These are phyloP conservation scores for Monosporascus sp. DNA, from an alignment of 2,329 filamentous ascomycete species.

Conservation along the genomic window DNA sequence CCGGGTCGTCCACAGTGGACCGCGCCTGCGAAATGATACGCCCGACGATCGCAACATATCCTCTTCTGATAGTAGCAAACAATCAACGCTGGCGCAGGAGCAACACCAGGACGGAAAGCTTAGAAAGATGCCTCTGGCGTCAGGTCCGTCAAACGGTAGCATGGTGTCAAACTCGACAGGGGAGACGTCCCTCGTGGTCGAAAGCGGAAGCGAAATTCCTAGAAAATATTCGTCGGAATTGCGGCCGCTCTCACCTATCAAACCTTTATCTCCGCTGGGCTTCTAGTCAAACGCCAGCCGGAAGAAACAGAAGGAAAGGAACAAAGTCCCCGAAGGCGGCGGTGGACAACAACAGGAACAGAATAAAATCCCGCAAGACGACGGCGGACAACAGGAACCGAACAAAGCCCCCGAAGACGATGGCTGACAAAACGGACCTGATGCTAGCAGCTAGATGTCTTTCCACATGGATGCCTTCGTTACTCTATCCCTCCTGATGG, in stretches of 20 bases:
- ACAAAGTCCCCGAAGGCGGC: not conserved
- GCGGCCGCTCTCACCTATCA: constrained; percentile 58
- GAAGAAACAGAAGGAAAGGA: not conserved
- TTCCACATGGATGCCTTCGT: not conserved
- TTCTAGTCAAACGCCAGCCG: constrained; percentile 32
- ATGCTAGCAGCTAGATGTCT: not conserved
- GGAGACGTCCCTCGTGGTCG: constrained; percentile 41
- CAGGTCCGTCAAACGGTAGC: constrained; percentile 38
- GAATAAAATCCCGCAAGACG: not conserved
- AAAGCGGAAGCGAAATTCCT: constrained; percentile 35
- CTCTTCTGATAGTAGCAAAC: constrained; percentile 61
- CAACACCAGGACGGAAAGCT: constrained; percentile 27
- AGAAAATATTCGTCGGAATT: constrained; percentile 36
- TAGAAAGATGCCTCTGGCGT: constrained; percentile 39
- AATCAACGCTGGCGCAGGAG: constrained; percentile 28
- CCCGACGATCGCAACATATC: constrained; percentile 54
- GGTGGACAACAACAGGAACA: not conserved
- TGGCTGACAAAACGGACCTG: not conserved
- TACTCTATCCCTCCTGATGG: not conserved
- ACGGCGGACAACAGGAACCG: not conserved
- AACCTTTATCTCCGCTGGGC: constrained; percentile 58
- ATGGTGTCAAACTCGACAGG: constrained; percentile 38
- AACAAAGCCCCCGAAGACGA: not conserved
- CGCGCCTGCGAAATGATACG: constrained; percentile 13
- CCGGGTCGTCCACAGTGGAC: constrained; percentile 33